Evolutionary conservation across 1,139 yeast species (phyloP).

Genomic region (Scheffersomyces titani): DNA sequence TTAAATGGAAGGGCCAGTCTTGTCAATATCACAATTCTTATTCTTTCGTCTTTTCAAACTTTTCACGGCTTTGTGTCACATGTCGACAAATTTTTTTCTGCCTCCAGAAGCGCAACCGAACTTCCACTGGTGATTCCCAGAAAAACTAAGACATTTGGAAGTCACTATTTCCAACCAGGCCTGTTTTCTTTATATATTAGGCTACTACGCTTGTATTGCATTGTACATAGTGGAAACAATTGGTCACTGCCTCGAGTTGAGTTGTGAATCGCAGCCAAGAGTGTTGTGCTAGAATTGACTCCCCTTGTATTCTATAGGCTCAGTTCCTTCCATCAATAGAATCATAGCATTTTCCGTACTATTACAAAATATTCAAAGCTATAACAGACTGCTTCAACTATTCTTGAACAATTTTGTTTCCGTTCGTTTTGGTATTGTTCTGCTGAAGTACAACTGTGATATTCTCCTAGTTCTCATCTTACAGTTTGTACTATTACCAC

Average conservation of each 20-base stretch:
- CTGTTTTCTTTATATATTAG: not conserved
- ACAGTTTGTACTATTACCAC: not conserved
- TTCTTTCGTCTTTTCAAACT: not conserved
- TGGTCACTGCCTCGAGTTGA: not conserved
- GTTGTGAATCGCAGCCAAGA: not conserved
- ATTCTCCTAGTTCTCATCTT: not conserved
- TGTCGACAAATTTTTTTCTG: not conserved
- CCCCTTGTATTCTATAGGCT: not conserved
- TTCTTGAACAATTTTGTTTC: not conserved
- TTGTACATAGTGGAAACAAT: not conserved
- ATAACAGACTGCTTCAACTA: not conserved
- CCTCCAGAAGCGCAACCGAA: not conserved
- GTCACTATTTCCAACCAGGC: not conserved
- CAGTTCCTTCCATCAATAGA: not conserved
- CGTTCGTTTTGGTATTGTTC: not conserved
- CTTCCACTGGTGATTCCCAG: not conserved
- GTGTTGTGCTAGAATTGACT: not conserved
- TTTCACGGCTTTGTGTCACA: not conserved
- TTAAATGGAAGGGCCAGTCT: not conserved
- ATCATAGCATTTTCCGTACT: not conserved
- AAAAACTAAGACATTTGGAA: not conserved
- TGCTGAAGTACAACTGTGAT: not conserved
- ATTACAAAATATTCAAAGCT: not conserved
- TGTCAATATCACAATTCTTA: not conserved
- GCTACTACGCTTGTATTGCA: not conserved